These are phyloP conservation scores for Nemania abortiva DNA, from an alignment of 2,329 filamentous ascomycete genomes.

Conservation along the genomic window DNA sequence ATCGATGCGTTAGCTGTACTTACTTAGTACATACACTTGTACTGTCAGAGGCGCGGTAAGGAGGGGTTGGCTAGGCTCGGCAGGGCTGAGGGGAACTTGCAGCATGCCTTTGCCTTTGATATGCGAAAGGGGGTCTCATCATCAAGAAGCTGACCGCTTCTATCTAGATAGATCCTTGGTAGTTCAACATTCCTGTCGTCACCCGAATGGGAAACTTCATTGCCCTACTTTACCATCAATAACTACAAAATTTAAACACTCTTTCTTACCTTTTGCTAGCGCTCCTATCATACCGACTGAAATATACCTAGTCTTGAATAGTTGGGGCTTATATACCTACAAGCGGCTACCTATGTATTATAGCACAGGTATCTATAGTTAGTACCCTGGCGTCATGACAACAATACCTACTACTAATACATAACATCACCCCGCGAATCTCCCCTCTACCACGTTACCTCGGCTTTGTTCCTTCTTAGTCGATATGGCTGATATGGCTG, in stretches of 20 bases:
- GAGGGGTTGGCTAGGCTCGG: slow-evolving; percentile 2
- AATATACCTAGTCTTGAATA: too few species aligned
- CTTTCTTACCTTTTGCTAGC: too few species aligned
- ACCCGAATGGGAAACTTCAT: neutral
- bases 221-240: too few species aligned
- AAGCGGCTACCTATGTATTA: too few species aligned
- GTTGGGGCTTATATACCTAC: too few species aligned
- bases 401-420: neutral
- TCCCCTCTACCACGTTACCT: slow-evolving; percentile 1
- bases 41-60: too few species aligned
- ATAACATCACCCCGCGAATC: neutral
- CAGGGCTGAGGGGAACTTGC: slow-evolving; percentile 27
- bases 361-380: too few species aligned
- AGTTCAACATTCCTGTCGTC: neutral
- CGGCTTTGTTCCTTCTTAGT: slow-evolving; percentile 1
- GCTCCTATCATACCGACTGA: too few species aligned
- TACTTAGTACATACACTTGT: neutral
- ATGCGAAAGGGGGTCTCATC: slow-evolving; percentile 12
- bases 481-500: neutral
- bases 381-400: too few species aligned
- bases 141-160: slow-evolving; percentile 21
- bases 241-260: too few species aligned
- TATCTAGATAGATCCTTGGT: neutral
- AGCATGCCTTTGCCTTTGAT: neutral
- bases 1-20: neutral